Conservation (phyloP, 352 stramenopile species). For the Phytophthora pistaciae region DNA sequence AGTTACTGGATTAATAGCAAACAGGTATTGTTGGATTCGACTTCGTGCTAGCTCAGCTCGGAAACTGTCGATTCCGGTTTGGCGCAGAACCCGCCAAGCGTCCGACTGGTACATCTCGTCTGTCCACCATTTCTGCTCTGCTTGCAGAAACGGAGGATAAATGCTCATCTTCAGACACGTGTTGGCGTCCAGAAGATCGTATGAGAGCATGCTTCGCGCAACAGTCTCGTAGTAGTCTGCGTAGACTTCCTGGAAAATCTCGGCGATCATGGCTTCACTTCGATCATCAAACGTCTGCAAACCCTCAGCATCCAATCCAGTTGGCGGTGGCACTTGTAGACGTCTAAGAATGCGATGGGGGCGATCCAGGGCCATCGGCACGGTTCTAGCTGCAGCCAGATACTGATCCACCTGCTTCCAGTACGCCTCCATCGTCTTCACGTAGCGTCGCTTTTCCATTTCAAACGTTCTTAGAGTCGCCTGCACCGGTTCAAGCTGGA, state of each 20-base stretch:
- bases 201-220: conserved; percentile 88
- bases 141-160: conserved; percentile 80
- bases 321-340: conserved; percentile 74
- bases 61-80: conserved; percentile 74
- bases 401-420: conserved; percentile 85
- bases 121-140: conserved; percentile 89
- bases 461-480: conserved; percentile 78
- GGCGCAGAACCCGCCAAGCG: conserved; percentile 83
- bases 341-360: conserved; percentile 71
- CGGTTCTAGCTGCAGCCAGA: conserved; percentile 47
- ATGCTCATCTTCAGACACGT: conserved; percentile 83
- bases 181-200: conserved; percentile 85
- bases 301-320: conserved; percentile 46
- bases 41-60: conserved; percentile 52
- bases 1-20: conserved; percentile 83
- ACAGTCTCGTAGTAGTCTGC: conserved; percentile 80
- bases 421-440: conserved; percentile 87
- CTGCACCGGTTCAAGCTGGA: conserved; percentile 62
- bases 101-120: conserved; percentile 75
- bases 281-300: conserved; percentile 67
- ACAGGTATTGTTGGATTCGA: conserved; percentile 64
- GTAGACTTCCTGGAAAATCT: conserved; percentile 84
- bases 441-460: conserved; percentile 76
- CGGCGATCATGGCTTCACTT: conserved; percentile 75
- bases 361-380: conserved; percentile 72